These are phyloP conservation scores for Suillus discolor DNA, from an alignment of 768 basidiomycete species.

Conservation along the genomic window DNA sequence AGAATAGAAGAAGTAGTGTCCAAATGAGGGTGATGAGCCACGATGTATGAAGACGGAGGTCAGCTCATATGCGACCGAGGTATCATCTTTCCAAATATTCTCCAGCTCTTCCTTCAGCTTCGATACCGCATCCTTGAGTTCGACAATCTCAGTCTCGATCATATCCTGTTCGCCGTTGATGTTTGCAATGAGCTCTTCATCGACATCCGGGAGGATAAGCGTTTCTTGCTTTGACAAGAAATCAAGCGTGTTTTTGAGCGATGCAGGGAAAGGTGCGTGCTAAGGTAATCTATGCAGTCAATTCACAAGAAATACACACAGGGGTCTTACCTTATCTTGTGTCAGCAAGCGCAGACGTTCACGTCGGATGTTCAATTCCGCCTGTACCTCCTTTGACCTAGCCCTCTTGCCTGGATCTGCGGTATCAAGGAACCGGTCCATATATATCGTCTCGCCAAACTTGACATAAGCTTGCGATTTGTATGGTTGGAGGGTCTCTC, in stretches of 20 bases:
- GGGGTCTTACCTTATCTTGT: constrained; percentile 63
- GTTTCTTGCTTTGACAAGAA: constrained; percentile 58
- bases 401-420: constrained; percentile 72
- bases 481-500: constrained; percentile 87
- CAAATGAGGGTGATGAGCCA: constrained; percentile 83
- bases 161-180: constrained; percentile 56
- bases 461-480: constrained; percentile 96
- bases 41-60: constrained; percentile 96
- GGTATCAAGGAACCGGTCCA: constrained; percentile 90
- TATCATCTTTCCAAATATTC: constrained; percentile 70
- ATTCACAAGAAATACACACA: background rate
- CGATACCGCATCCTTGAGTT: constrained; percentile 49
- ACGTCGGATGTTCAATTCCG: constrained; percentile 61
- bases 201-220: constrained; percentile 51
- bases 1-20: constrained; percentile 97
- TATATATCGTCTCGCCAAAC: constrained; percentile 82
- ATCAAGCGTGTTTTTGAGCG: constrained; percentile 55
- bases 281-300: constrained; percentile 27
- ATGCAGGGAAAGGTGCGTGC: constrained; percentile 62
- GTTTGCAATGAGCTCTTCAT: constrained; percentile 54
- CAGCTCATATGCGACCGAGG: constrained; percentile 77
- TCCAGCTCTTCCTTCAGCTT: constrained; percentile 72
- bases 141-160: constrained; percentile 59
- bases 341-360: constrained; percentile 69
- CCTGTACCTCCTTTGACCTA: constrained; percentile 69